Evolutionary conservation across 495 filamentous ascomycete genomes (phyloP).

Genomic region (Hypoxylon lienhwacheense): DNA sequence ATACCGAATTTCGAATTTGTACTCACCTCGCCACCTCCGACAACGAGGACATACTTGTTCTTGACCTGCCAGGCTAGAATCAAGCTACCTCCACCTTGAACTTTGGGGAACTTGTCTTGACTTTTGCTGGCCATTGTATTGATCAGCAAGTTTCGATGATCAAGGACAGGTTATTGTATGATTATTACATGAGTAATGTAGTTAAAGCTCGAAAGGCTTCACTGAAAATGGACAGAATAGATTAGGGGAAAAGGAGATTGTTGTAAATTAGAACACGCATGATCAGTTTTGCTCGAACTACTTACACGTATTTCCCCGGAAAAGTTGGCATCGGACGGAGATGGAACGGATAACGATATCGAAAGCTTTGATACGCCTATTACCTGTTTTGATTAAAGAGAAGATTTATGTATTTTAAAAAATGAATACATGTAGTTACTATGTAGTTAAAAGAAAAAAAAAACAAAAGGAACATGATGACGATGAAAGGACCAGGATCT

Average conservation of each 20-base stretch:
- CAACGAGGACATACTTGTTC: constrained; percentile 78
- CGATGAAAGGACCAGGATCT: no score
- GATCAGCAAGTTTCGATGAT: constrained; percentile 13
- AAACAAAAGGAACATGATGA: no score
- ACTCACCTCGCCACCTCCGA: constrained; percentile 89
- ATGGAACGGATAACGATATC: constrained; percentile 18
- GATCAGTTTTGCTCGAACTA: constrained; percentile 19
- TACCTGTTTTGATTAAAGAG: constrained; percentile 10
- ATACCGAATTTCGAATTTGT: no score
- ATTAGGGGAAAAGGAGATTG: constrained; percentile 6
- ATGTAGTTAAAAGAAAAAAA: no score
- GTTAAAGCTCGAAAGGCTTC: not conserved
- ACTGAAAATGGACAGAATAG: not conserved
- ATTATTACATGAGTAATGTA: constrained; percentile 2
- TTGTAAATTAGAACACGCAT: constrained; percentile 18
- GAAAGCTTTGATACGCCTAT: constrained; percentile 19
- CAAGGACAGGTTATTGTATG: constrained; percentile 18
- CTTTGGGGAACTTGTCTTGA: constrained; percentile 63
- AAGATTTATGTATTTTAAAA: no score
- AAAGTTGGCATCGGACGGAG: constrained; percentile 9
- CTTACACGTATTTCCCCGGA: constrained; percentile 25
- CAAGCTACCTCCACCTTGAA: constrained; percentile 88
- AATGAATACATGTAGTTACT: no score
- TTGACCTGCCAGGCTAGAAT: constrained; percentile 93
- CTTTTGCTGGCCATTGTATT: constrained; percentile 50